Evolutionary conservation across 2,329 filamentous ascomycete genomes (phyloP).

Genomic region (Pseudogymnoascus sp.): DNA sequence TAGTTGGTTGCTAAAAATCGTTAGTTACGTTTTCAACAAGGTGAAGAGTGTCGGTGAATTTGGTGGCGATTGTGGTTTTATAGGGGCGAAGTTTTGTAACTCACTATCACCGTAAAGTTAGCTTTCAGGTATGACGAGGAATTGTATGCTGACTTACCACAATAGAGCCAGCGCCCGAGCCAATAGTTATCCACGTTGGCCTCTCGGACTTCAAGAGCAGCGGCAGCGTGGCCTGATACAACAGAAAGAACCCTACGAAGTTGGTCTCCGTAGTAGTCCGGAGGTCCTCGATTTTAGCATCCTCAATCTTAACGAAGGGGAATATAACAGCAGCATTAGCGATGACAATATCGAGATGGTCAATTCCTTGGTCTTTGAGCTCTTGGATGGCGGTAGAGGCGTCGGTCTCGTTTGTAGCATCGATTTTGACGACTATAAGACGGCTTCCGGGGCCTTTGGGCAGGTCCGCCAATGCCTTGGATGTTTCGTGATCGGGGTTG

Average conservation of each 20-base stretch:
- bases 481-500: constrained; percentile 22
- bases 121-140: neutral
- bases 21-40: neutral
- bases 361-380: constrained; percentile 22
- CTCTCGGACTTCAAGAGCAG: constrained; percentile 27
- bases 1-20: constrained; percentile 12
- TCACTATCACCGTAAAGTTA: neutral
- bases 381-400: constrained; percentile 22
- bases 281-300: constrained; percentile 24
- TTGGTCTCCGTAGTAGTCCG: constrained; percentile 23
- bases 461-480: constrained; percentile 23
- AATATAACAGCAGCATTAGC: constrained; percentile 28
- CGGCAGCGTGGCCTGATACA: constrained; percentile 27
- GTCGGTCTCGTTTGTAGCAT: constrained; percentile 23
- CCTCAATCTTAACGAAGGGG: constrained; percentile 23
- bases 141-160: constrained; percentile 3
- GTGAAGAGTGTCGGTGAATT: neutral
- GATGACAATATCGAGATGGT: constrained; percentile 30
- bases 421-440: constrained; percentile 27
- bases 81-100: neutral
- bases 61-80: neutral
- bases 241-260: constrained; percentile 24
- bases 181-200: constrained; percentile 28
- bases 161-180: constrained; percentile 23
- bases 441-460: constrained; percentile 23